Conservation (phyloP, 331 rosid species). For the Malus hybrid region DNA sequence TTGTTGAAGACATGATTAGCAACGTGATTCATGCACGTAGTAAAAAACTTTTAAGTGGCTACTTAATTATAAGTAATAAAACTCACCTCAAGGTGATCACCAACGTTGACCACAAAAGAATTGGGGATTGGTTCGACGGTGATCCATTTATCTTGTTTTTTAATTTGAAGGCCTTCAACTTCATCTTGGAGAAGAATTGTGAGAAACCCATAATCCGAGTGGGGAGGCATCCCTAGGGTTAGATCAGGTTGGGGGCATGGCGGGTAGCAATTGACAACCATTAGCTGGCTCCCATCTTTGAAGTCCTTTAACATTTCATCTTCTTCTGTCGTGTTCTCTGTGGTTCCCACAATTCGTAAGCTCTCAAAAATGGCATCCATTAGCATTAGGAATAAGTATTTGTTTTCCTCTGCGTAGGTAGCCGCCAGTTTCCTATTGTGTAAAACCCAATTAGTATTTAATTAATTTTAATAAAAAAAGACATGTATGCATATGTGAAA, state of each 20-base stretch:
- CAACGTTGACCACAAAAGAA: conserved; percentile 73
- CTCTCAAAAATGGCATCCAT: conserved; percentile 67
- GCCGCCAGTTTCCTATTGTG: conserved; percentile 40
- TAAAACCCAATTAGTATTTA: not conserved
- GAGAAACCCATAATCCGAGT: conserved; percentile 90
- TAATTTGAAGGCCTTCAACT: conserved; percentile 72
- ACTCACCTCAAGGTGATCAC: conserved; percentile 84
- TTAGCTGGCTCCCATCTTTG: conserved; percentile 75
- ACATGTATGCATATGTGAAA: not conserved
- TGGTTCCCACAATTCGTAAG: conserved; percentile 35
- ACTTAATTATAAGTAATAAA: too few relatives aligned
- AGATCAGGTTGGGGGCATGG: conserved; percentile 85
- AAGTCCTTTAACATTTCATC: conserved; percentile 32
- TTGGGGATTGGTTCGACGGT: conserved; percentile 70
- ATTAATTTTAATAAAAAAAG: not conserved
- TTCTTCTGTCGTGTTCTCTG: conserved; percentile 14
- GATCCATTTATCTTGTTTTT: conserved; percentile 60
- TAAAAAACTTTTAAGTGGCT: not conserved
- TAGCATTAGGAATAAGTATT: conserved; percentile 36
- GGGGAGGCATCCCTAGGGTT: conserved; percentile 89
- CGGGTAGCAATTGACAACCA: conserved; percentile 75
- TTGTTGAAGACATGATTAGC: too few relatives aligned
- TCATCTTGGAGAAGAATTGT: conserved; percentile 80
- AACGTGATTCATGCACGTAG: not conserved
- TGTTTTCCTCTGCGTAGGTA: conserved; percentile 64